Evolutionary conservation across 148 eudicot species (phyloP).

Genomic region (Tetragonia tetragonoides): DNA sequence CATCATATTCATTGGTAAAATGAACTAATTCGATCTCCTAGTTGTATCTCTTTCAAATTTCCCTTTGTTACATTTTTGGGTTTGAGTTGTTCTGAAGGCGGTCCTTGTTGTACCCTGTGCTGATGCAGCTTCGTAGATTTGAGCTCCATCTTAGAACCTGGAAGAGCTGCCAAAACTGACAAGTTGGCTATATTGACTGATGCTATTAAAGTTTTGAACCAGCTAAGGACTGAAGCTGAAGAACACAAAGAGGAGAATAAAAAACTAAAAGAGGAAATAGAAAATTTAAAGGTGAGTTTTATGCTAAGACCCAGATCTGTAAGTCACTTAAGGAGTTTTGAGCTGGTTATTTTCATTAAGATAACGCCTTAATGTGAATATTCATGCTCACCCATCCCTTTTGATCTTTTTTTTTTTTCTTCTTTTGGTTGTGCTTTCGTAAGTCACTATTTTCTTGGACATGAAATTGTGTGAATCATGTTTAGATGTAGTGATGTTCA

Average conservation of each 20-base stretch:
- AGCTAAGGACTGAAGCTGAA: slow-evolving; percentile 55
- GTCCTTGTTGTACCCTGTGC: no score
- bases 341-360: background rate
- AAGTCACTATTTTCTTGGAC: background rate
- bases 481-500: background rate
- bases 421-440: background rate
- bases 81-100: background rate
- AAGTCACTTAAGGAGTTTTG: background rate
- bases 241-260: slow-evolving; percentile 59
- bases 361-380: no score
- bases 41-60: background rate
- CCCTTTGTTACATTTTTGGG: background rate
- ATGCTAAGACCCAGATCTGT: background rate
- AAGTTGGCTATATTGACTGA: slow-evolving; percentile 74
- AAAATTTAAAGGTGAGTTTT: slow-evolving; percentile 69
- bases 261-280: slow-evolving; percentile 71
- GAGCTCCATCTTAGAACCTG: slow-evolving; percentile 72
- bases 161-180: slow-evolving; percentile 69
- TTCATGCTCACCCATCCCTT: background rate
- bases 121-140: slow-evolving; percentile 66
- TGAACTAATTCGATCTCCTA: background rate
- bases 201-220: slow-evolving; percentile 64
- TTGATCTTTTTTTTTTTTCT: background rate
- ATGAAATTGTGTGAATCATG: no score
- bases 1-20: background rate